Evolutionary conservation across 2,329 filamentous ascomycete genomes (phyloP), one percentile per base, ranked within the genome.

Genomic region (Hypoxylon sp.): DNA sequence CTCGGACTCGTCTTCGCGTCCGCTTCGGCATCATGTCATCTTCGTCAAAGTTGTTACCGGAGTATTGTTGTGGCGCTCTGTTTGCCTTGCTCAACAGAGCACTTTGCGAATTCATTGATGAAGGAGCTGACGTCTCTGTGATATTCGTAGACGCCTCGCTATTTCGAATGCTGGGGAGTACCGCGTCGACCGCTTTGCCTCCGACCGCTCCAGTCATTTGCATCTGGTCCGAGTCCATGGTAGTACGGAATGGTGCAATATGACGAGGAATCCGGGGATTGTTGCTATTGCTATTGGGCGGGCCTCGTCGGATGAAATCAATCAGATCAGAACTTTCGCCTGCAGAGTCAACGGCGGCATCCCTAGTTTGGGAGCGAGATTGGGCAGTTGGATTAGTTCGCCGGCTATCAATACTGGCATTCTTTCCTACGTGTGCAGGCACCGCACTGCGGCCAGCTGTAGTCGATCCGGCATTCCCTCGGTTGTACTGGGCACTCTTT

Each of bases 251-350:
- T 1, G 93, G 92, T 8, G 93, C 93, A 11, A 95, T 89, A n/a
- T 86, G 87, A 17, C 91, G 89, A 43, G 93, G 91, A 65, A 96
- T 95, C 22, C 92, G 88, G 61, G 88, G 91, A 65, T 86, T 85
- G 24, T 84, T 83, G 44, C 82, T 83, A 32, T 81, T 79, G 46
- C 80, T 75, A 64, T 80, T 84, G 0, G 91, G 90, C 2, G 93
- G 93, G 0, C 94, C 94, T 74, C 92, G 89, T 47, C 94, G 89
- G 68, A 99, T 96, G 76, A 99, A 98, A 75, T 98, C 94, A 68
- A 97, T 97, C 60, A 99, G 81, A 64, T 97, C 95, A 11, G 92
- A 91, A 59, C 89, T 96, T 68, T 89, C 89, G 52, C 87, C 87
- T 53, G 82, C 84, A 59, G 80, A 81, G 51, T 88, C 84, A 15